Evolutionary conservation across 371 early-diverging fungal species (phyloP).

Genomic region (Mucor plumbeus): DNA sequence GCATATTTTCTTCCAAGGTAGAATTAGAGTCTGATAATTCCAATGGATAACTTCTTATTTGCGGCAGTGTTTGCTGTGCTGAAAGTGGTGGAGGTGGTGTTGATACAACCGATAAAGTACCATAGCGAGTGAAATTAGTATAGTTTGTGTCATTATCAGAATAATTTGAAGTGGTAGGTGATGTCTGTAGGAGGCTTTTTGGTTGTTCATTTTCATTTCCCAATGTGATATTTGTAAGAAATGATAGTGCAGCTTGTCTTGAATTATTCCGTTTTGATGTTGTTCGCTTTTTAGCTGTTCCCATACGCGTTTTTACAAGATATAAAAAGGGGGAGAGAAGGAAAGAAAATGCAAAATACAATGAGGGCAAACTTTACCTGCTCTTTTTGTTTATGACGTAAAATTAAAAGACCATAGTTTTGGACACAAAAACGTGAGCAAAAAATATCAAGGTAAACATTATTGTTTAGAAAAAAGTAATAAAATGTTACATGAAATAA

Average conservation of each 20-base stretch:
- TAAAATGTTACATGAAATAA: too few species aligned
- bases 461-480: too few species aligned
- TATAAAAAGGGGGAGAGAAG: not conserved
- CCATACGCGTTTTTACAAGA: constrained; percentile 26
- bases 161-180: not conserved
- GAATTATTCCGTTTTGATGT: constrained; percentile 50
- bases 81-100: not conserved
- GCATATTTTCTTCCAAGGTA: constrained; percentile 27
- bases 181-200: not conserved
- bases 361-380: not conserved
- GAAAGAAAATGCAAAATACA: not conserved
- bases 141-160: not conserved
- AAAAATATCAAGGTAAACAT: too few species aligned
- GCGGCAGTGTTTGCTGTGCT: too few species aligned
- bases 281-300: constrained; percentile 49
- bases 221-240: constrained; percentile 49
- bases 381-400: constrained; percentile 1
- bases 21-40: constrained; percentile 40
- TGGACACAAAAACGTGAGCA: not conserved
- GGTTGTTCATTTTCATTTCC: constrained; percentile 35
- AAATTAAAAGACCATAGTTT: constrained; percentile 1
- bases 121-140: constrained; percentile 3
- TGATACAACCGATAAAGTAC: constrained; percentile 9
- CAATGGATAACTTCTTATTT: constrained; percentile 24
- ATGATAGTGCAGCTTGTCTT: constrained; percentile 48